A percentile compares a stretch with the other conserved stretches of the same genome.
These are phyloP conservation scores for Umbellularia californica DNA, from an alignment of 164 flowering plant species.

Conservation along the genomic window DNA sequence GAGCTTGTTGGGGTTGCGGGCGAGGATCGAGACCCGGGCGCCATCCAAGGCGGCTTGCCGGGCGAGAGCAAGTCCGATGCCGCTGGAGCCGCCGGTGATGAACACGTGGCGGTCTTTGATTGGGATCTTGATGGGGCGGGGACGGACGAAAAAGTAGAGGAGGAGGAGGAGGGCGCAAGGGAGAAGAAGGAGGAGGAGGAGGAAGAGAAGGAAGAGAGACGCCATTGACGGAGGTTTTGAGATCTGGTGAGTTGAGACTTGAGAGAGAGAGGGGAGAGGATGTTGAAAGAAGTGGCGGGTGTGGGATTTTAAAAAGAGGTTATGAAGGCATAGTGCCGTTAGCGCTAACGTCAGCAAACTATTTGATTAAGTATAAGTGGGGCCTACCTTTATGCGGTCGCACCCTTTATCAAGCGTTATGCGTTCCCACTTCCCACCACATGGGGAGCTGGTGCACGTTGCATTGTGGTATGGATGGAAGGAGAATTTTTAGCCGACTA, in stretches of 20 bases:
- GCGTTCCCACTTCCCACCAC: no score
- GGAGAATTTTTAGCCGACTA: no score
- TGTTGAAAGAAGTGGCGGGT: not conserved
- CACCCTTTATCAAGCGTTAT: no score
- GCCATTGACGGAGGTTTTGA: conserved; percentile 31
- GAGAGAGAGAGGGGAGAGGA: not conserved
- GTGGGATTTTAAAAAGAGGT: no score
- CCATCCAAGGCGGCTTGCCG: conserved; percentile 66
- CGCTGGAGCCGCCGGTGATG: conserved; percentile 95
- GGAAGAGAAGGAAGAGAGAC: conserved; percentile 16
- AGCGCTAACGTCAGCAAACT: no score
- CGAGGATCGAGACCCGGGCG: conserved; percentile 75
- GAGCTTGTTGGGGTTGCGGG: conserved; percentile 60
- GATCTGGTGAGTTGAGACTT: not conserved
- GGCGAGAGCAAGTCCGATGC: conserved; percentile 89
- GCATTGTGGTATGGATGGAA: no score
- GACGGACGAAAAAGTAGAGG: conserved; percentile 48
- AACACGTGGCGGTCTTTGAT: conserved; percentile 79
- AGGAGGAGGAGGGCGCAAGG: conserved; percentile 30
- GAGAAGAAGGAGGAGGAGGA: conserved; percentile 38
- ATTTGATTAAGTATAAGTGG: no score
- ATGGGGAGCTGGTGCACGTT: no score
- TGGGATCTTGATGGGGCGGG: conserved; percentile 55
- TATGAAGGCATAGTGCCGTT: no score
- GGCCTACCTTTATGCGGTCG: no score